Evolutionary conservation across 768 basidiomycete species (phyloP), one percentile per base, ranked within the genome.

Genomic region (Leccinellum rugosiceps): DNA sequence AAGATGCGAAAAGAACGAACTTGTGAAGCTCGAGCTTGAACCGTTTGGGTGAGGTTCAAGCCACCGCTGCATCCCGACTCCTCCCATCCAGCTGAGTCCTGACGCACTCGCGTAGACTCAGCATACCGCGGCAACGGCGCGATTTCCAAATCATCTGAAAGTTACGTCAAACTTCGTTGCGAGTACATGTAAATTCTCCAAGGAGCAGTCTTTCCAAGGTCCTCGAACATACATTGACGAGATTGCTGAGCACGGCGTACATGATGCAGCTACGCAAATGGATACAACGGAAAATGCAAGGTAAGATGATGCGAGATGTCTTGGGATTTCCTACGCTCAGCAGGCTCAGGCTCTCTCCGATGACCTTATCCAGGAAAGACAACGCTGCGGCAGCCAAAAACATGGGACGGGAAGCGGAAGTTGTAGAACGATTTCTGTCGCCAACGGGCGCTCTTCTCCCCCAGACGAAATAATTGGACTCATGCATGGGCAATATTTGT

Each of bases 201-300:
- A 58, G 56, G 57, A 55, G 55, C 58, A n/a, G 17, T 51, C 56
- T 26, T 55, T 53, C 56, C 19, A 41, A 58, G 51, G 11, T 41
- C 25, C 50, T 55, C 44, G 64, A 56, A 59, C 56, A 59, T 72
- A 72, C 57, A 73, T 73, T 68, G 72, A 55, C 65, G 61, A 68
- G 65, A 68, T 68, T 55, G 51, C 62, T 59, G 54, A 68, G 59
- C 68, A 70, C 56, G 61, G 52, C 56, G 65, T 64, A 69, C 50
- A 65, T 66, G 54, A 56, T 67, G 65, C 59, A 57, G 61, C 59
- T 70, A 72, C 61, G 70, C 56, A 26, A 63, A 56, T 54, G 69
- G 70, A 70, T 72, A 73, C n/a, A 26, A 26, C 47, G 30, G 44
- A 66, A 57, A 67, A 48, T 47, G 49, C 44, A 54, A 48, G 52